Evolutionary conservation across 495 filamentous ascomycete species (phyloP).

Genomic region (Opeltia flavorubescens): DNA sequence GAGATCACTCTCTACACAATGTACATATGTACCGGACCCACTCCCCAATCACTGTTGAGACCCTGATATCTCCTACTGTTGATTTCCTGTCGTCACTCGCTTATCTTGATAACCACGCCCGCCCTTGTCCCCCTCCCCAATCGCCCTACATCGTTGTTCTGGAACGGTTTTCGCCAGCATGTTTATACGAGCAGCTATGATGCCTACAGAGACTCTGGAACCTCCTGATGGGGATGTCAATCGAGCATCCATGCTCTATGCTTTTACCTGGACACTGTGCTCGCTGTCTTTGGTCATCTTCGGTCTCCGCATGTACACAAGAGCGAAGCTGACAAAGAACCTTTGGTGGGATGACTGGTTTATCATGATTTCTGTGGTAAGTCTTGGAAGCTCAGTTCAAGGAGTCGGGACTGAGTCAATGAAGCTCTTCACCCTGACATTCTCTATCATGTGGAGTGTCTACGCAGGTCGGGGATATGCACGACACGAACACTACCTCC

Average conservation of each 20-base stretch:
- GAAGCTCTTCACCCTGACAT: conserved; percentile 13
- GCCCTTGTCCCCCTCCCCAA: neutral
- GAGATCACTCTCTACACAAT: too few relatives aligned
- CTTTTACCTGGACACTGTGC: conserved; percentile 22
- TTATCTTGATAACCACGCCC: too few relatives aligned
- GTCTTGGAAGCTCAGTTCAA: neutral
- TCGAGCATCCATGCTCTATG: conserved; percentile 5
- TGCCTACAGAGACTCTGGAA: conserved; percentile 2
- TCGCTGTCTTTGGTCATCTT: conserved; percentile 22
- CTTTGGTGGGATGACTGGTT: conserved; percentile 38
- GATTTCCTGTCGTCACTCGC: too few relatives aligned
- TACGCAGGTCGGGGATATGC: conserved; percentile 18
- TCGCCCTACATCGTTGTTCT: neutral
- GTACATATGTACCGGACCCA: too few relatives aligned
- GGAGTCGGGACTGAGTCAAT: neutral
- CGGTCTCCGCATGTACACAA: conserved; percentile 32
- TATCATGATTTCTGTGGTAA: conserved; percentile 30
- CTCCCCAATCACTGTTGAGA: too few relatives aligned
- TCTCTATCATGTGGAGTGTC: conserved; percentile 16
- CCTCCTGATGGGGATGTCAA: conserved; percentile 5
- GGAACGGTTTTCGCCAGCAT: too few relatives aligned
- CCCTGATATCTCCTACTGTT: too few relatives aligned
- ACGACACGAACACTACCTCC: conserved; percentile 18
- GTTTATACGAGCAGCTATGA: conserved; percentile 10
- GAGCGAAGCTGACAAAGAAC: conserved; percentile 26